These are phyloP conservation scores for Nicotiana tabacum DNA, from an alignment of 257 asterid species.

Conservation along the genomic window DNA sequence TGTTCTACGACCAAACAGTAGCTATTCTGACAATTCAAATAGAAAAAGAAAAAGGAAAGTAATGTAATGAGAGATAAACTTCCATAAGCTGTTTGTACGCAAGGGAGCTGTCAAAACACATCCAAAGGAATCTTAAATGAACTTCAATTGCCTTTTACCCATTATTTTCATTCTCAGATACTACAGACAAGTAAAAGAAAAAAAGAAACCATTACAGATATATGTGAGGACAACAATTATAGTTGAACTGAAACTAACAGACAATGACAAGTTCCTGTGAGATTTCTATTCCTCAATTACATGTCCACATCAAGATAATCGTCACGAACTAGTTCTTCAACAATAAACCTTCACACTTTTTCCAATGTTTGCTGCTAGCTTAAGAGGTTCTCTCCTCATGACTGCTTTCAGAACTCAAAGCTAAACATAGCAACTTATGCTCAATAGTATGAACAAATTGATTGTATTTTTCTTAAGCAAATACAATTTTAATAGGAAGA, in stretches of 20 bases:
- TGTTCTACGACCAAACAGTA: neutral
- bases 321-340: neutral
- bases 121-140: neutral
- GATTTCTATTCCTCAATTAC: neutral
- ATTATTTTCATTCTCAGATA: neutral
- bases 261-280: neutral
- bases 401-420: neutral
- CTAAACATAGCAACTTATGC: neutral
- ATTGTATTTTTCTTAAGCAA: neutral
- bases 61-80: neutral
- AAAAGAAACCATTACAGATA: neutral
- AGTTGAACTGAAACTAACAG: neutral
- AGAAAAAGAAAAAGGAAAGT: neutral
- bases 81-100: neutral
- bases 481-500: neutral
- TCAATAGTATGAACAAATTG: neutral
- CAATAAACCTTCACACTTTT: neutral
- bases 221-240: neutral
- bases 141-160: neutral
- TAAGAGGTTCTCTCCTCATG: neutral
- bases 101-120: conserved; percentile 2
- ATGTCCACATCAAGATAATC: neutral
- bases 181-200: neutral
- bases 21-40: neutral
- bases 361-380: neutral